Evolutionary conservation across 345 rosid genomes (phyloP).

Genomic region (Ceriops tagal): DNA sequence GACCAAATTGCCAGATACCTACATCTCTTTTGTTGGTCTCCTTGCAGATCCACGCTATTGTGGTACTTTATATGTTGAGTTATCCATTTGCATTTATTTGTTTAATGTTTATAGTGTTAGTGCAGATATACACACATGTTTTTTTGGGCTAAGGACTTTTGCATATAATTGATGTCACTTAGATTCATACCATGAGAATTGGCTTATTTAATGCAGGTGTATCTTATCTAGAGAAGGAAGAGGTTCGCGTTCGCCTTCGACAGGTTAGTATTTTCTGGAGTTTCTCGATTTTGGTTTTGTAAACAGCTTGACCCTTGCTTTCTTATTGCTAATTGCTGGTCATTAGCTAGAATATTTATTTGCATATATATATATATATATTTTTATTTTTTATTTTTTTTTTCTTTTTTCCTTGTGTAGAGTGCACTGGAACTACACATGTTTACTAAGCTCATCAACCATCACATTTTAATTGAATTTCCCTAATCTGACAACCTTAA

Average conservation of each 20-base stretch:
- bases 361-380: background rate
- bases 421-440: too few relatives aligned
- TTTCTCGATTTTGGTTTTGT: slow-evolving; percentile 5
- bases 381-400: too few relatives aligned
- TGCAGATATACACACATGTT: background rate
- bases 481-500: background rate
- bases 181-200: slow-evolving; percentile 5
- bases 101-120: slow-evolving; percentile 1
- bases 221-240: slow-evolving; percentile 90
- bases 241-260: slow-evolving; percentile 80
- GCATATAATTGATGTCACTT: slow-evolving; percentile 12
- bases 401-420: too few relatives aligned
- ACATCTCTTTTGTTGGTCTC: slow-evolving; percentile 90
- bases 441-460: too few relatives aligned
- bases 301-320: background rate
- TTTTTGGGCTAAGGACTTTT: background rate
- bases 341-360: background rate
- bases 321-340: background rate
- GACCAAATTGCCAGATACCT: slow-evolving; percentile 52
- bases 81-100: slow-evolving; percentile 26
- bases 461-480: too few relatives aligned
- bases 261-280: slow-evolving; percentile 44
- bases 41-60: slow-evolving; percentile 97
- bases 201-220: slow-evolving; percentile 45
- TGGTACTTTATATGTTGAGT: slow-evolving; percentile 58